Evolutionary conservation across 2,329 filamentous ascomycete genomes (phyloP).

Genomic region (Zarea fungicola): DNA sequence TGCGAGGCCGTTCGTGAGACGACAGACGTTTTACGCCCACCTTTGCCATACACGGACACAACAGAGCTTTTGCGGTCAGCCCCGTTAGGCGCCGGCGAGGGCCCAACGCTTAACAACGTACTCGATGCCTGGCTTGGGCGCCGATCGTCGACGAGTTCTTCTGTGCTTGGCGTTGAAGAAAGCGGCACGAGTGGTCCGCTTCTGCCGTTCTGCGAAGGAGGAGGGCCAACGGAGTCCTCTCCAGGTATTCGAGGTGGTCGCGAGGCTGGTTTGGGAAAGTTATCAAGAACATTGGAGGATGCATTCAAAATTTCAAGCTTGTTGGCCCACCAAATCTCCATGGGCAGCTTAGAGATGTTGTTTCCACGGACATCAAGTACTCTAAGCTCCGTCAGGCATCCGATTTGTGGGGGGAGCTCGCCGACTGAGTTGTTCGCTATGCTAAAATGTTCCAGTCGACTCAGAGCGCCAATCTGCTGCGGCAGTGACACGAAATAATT

Average conservation of each 20-base stretch:
- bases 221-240: slow-evolving; percentile 36
- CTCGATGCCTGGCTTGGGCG: slow-evolving; percentile 82
- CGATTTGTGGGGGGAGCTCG: slow-evolving; percentile 80
- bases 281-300: slow-evolving; percentile 87
- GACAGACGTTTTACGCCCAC: slow-evolving; percentile 79
- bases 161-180: slow-evolving; percentile 64
- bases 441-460: slow-evolving; percentile 83
- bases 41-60: slow-evolving; percentile 72
- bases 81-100: slow-evolving; percentile 55
- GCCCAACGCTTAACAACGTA: slow-evolving; percentile 68
- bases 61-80: slow-evolving; percentile 75
- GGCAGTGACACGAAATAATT: slow-evolving; percentile 94
- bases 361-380: slow-evolving; percentile 89
- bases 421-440: slow-evolving; percentile 88
- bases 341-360: slow-evolving; percentile 81
- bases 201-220: slow-evolving; percentile 35
- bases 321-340: slow-evolving; percentile 94
- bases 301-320: slow-evolving; percentile 89
- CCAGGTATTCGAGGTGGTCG: slow-evolving; percentile 58
- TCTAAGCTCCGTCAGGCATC: slow-evolving; percentile 76
- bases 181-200: slow-evolving; percentile 36
- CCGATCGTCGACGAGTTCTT: slow-evolving; percentile 66
- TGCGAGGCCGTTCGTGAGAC: slow-evolving; percentile 59
- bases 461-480: slow-evolving; percentile 75
- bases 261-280: slow-evolving; percentile 81